A percentile compares a stretch with the other conserved stretches of the same genome.
These are phyloP conservation scores for Acacia confusa DNA, from an alignment of 306 rosid species.

Conservation along the genomic window DNA sequence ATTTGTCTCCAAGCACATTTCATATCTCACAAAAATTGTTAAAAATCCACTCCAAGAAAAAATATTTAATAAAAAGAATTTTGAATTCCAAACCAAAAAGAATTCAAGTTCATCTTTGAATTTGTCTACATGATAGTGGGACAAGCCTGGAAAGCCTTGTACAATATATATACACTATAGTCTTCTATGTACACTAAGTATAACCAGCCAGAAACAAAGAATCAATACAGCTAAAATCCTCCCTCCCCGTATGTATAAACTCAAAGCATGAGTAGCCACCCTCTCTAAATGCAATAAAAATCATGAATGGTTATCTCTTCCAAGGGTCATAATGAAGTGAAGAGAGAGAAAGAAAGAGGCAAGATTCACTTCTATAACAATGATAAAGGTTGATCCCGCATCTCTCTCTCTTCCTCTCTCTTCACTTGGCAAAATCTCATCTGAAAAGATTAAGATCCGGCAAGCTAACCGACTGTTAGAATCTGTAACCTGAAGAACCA, in stretches of 20 bases:
- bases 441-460: background rate
- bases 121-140: slow-evolving; percentile 19
- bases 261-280: slow-evolving; percentile 41
- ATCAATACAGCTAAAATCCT: slow-evolving; percentile 35
- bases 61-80: slow-evolving; percentile 33
- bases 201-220: slow-evolving; percentile 50
- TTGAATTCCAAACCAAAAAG: slow-evolving; percentile 36
- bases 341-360: background rate
- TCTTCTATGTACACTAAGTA: slow-evolving; percentile 72
- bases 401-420: background rate
- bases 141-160: slow-evolving; percentile 41
- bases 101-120: slow-evolving; percentile 35
- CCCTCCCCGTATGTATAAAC: slow-evolving; percentile 44
- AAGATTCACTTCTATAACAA: background rate
- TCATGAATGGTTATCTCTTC: slow-evolving; percentile 22
- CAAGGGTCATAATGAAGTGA: background rate
- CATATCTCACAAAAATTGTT: slow-evolving; percentile 30
- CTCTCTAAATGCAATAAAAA: slow-evolving; percentile 58
- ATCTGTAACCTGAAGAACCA: slow-evolving; percentile 75
- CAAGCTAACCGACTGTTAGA: slow-evolving; percentile 39
- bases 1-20: slow-evolving; percentile 15
- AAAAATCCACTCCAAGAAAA: slow-evolving; percentile 9
- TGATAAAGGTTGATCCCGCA: background rate
- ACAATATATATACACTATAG: slow-evolving; percentile 34
- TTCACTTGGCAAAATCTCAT: background rate